Percentiles rank a stretch among this genome's conserved stretches.
phyloP scores from a whole-genome alignment of 148 eudicot species.

The Suaeda aralocaspica region DNA sequence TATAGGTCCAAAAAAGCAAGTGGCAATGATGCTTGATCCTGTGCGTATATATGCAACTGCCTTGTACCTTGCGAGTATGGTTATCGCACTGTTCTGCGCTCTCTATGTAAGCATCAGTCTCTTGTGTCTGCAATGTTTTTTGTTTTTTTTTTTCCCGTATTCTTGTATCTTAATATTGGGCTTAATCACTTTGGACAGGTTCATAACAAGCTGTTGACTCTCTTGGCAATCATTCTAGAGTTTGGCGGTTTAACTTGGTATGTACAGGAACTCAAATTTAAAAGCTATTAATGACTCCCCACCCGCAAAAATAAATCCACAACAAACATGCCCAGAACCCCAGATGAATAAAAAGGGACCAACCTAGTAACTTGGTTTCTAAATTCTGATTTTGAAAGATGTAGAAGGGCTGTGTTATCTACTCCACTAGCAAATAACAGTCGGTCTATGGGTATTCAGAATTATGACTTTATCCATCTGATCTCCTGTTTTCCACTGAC shows the following conservation, averaged over 20 bases:
- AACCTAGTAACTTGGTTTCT: too few species aligned
- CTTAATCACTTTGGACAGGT: slow-evolving; percentile 42
- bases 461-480: not conserved
- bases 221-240: slow-evolving; percentile 76
- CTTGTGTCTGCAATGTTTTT: not conserved
- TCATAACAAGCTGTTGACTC: slow-evolving; percentile 85
- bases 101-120: slow-evolving; percentile 61
- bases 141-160: not conserved
- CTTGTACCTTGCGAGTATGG: slow-evolving; percentile 80
- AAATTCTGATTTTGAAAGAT: too few species aligned
- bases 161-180: not conserved
- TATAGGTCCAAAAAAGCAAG: slow-evolving; percentile 94
- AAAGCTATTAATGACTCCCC: too few species aligned
- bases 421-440: not conserved
- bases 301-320: too few species aligned
- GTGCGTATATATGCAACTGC: slow-evolving; percentile 96
- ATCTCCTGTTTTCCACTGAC: too few species aligned
- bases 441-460: not conserved
- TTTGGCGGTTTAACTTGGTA: slow-evolving; percentile 86
- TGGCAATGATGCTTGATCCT: slow-evolving; percentile 98
- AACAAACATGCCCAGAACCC: too few species aligned
- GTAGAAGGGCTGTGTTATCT: too few species aligned
- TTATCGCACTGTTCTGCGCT: slow-evolving; percentile 84
- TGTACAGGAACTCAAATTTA: slow-evolving; percentile 3
- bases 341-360: too few species aligned